Evolutionary conservation across 78 protist species (phyloP), one percentile per base, ranked within the genome.

Genomic region (Dictyostelium purpureum): DNA sequence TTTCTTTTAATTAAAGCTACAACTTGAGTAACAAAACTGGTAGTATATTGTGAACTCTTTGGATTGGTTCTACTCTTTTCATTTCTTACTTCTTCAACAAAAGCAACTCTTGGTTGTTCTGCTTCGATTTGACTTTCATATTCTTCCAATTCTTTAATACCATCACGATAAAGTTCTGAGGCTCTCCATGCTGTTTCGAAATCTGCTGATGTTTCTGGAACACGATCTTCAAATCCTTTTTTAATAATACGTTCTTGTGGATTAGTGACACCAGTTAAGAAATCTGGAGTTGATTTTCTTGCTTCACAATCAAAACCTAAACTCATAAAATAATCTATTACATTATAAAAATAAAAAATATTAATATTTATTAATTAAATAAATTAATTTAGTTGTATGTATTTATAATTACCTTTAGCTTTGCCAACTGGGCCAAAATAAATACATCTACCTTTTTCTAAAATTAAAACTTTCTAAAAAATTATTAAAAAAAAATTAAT

Each of bases 301-400:
- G 82, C 77, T 67, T 87, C 93, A 67, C 93, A 87, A n/a, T 73
- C 83, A 45, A 87, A 87, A 16, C 93, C 93, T 2, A 87, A 40
- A 43, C 45, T 57, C 43, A 70, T 24, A 24, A 87, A 87, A 52
- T 87, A 87, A 26, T 87, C 42, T n/a, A n/a, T n/a, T n/a, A n/a
- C n/a, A n/a, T n/a, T n/a, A n/a, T n/a, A n/a, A 21, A 66, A 37
- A 2, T 66, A 51, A 6, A 77, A 52, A 9, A 59, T 81, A 45
- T 81, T 77, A 69, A 10, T 21, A 10, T 21, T 19, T 19, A 56
- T 56, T 4, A 56, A 19, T 56, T 56, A 21, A 21, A 56, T 19
- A 56, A 19, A 21, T 56, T 21, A 4, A 18, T 18, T 10, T 18
- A 21, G 7, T 7, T 19, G 63, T 19, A 21, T 21, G 7, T 56